These are phyloP conservation scores for Strobilomyces echinocephalus DNA, from an alignment of 768 basidiomycete species.

Conservation along the genomic window DNA sequence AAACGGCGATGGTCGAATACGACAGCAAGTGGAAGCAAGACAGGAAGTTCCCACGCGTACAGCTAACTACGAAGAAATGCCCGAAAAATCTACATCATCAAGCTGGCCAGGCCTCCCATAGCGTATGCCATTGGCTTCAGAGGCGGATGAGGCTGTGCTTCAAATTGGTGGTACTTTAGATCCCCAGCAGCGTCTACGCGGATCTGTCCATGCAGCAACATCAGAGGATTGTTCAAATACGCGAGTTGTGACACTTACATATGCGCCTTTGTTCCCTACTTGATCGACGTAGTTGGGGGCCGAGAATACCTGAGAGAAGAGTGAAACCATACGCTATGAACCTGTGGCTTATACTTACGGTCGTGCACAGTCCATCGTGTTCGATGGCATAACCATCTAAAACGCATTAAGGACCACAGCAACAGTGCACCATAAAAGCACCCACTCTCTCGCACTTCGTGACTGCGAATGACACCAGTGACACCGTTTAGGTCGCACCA, in stretches of 20 bases:
- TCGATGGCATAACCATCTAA: constrained; percentile 91
- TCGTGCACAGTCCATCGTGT: constrained; percentile 91
- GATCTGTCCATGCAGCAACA: constrained; percentile 43
- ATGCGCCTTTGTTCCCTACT: constrained; percentile 87
- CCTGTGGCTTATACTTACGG: constrained; percentile 43
- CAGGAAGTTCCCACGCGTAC: constrained; percentile 25
- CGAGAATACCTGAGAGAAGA: constrained; percentile 65
- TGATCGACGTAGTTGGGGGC: constrained; percentile 96
- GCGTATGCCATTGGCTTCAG: constrained; percentile 93
- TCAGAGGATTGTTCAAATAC: constrained; percentile 5
- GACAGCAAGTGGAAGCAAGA: not conserved
- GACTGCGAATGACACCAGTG: constrained; percentile 87
- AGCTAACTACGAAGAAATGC: not conserved
- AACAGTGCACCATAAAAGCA: constrained; percentile 5
- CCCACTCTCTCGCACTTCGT: constrained; percentile 91
- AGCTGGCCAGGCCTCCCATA: constrained; percentile 55
- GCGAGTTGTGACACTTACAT: constrained; percentile 45
- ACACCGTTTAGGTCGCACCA: constrained; percentile 89
- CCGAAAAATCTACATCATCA: constrained; percentile 55
- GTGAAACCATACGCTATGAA: constrained; percentile 10
- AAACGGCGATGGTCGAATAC: not conserved
- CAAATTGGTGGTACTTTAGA: constrained; percentile 74
- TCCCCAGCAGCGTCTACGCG: constrained; percentile 77
- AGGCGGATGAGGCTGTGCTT: constrained; percentile 82
- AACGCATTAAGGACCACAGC: constrained; percentile 3